These are phyloP conservation scores for Cinnamomum chago DNA, from an alignment of 164 flowering plant genomes.

Conservation along the genomic window DNA sequence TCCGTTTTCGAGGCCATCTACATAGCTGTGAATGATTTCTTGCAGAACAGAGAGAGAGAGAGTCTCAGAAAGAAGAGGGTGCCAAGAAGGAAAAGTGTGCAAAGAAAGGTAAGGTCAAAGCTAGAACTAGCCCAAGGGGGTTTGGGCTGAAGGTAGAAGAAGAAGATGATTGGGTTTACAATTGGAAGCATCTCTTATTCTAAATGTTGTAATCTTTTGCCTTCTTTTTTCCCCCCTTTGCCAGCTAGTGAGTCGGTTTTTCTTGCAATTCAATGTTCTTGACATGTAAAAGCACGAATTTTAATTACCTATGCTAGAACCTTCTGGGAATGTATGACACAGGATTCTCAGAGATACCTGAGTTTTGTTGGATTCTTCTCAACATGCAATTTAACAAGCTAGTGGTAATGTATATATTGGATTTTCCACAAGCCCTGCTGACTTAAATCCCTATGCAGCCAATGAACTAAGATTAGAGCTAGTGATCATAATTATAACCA, in stretches of 20 bases:
- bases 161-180: conserved; percentile 23
- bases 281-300: background rate
- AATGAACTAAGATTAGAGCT: too few relatives aligned
- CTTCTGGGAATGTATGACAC: too few relatives aligned
- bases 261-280: background rate
- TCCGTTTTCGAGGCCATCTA: conserved; percentile 50
- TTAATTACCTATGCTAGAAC: background rate
- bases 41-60: conserved; percentile 72
- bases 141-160: conserved; percentile 71
- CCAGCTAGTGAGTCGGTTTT: background rate
- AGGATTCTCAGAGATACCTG: background rate
- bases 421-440: background rate
- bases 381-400: background rate
- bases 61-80: conserved; percentile 70
- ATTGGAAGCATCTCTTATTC: conserved; percentile 8
- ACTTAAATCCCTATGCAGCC: background rate
- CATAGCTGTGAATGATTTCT: conserved; percentile 69
- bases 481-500: background rate
- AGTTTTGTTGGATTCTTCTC: background rate
- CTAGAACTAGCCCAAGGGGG: conserved; percentile 64
- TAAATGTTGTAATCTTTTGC: too few relatives aligned
- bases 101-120: conserved; percentile 37
- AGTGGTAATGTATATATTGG: background rate
- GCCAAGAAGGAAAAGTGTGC: conserved; percentile 44
- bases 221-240: background rate